A percentile compares a stretch with the other conserved stretches of the same genome.
Conservation (phyloP, 257 asterid species). For the Pogostemon cablin region DNA sequence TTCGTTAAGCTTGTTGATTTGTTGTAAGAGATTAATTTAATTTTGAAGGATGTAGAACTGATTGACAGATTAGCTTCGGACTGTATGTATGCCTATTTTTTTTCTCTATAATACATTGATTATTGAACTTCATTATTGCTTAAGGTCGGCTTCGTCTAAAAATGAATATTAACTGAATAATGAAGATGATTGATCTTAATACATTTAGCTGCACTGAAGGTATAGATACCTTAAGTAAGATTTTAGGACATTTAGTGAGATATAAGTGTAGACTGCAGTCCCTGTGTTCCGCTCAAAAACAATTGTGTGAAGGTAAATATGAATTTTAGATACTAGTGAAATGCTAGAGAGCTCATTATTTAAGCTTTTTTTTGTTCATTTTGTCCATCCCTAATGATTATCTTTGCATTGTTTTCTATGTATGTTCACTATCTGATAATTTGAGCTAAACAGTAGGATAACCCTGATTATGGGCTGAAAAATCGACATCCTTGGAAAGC, state of each 20-base stretch:
- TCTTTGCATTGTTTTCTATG: conserved; percentile 24
- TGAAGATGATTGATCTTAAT: conserved; percentile 13
- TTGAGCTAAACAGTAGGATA: conserved; percentile 26
- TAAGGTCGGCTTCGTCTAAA: neutral
- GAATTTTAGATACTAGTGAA: conserved; percentile 8
- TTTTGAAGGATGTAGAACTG: conserved; percentile 5
- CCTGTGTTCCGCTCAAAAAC: neutral
- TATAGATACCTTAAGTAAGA: neutral
- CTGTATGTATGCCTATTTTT: neutral
- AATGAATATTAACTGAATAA: neutral
- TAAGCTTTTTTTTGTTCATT: conserved; percentile 11
- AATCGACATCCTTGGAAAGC: conserved; percentile 10
- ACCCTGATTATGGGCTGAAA: conserved; percentile 21
- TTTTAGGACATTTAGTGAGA: conserved; percentile 16
- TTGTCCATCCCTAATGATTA: neutral
- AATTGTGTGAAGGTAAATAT: conserved; percentile 15
- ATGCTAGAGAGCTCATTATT: conserved; percentile 17
- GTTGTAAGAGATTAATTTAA: conserved; percentile 36
- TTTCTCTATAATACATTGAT: conserved; percentile 16
- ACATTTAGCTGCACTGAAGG: conserved; percentile 2
- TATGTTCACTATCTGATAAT: conserved; percentile 29
- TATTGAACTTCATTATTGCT: conserved; percentile 16
- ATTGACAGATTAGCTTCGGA: conserved; percentile 1
- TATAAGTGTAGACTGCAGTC: conserved; percentile 9
- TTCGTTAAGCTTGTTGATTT: conserved; percentile 29